These are phyloP conservation scores for Fusarium oligoseptatum DNA, from an alignment of 2,329 filamentous ascomycete species.

Conservation along the genomic window DNA sequence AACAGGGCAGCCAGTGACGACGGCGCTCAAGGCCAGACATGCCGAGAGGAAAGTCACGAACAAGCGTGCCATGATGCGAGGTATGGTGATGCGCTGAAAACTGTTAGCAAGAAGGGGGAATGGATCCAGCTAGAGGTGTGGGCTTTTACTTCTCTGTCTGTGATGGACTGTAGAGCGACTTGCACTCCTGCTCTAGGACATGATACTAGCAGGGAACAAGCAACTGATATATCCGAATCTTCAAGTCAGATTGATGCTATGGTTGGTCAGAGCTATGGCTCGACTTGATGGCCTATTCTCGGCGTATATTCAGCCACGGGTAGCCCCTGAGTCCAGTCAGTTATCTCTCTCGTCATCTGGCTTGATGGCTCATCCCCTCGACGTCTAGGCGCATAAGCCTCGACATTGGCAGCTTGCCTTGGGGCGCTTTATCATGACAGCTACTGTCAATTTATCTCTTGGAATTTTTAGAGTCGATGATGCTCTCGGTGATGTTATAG, in stretches of 20 bases:
- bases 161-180: background rate
- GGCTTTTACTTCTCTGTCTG: background rate
- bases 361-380: background rate
- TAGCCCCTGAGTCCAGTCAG: background rate
- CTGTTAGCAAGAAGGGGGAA: background rate
- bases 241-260: background rate
- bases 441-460: background rate
- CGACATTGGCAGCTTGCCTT: background rate
- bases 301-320: background rate
- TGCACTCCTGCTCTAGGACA: background rate
- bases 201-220: background rate
- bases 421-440: background rate
- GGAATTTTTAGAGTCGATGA: background rate
- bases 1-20: slow-evolving; percentile 32
- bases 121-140: background rate
- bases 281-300: background rate
- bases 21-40: slow-evolving; percentile 40
- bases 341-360: background rate
- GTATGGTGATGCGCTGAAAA: background rate
- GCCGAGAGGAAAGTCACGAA: slow-evolving; percentile 12
- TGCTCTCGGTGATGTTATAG: background rate
- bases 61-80: background rate
- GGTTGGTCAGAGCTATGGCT: background rate
- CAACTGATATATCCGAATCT: background rate
- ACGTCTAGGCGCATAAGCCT: background rate